phyloP scores from a whole-genome alignment of 257 asterid species.

The Craterostigma plantagineum region DNA sequence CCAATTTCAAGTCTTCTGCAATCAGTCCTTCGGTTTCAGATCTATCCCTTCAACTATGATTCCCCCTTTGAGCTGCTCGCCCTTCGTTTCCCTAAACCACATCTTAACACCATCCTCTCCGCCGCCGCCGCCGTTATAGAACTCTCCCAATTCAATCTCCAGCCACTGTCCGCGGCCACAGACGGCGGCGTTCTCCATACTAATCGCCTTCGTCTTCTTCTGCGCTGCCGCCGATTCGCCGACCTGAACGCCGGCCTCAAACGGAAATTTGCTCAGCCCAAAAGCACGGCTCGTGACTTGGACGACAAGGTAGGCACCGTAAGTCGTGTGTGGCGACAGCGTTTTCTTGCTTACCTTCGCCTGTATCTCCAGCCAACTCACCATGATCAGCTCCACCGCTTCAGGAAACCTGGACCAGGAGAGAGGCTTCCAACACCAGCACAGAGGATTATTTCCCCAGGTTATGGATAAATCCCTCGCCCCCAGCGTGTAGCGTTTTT shows the following conservation, averaged over 20 bases:
- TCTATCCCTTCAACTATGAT: conserved; percentile 54
- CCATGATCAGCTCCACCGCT: conserved; percentile 19
- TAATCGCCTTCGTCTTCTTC: conserved; percentile 12
- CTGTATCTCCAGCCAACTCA: conserved; percentile 31
- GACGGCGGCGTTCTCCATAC: background rate
- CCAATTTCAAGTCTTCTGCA: too few species aligned
- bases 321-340: conserved; percentile 38
- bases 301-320: conserved; percentile 41
- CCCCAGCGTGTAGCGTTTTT: conserved; percentile 49
- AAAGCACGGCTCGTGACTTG: conserved; percentile 40
- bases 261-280: conserved; percentile 28
- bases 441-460: conserved; percentile 34
- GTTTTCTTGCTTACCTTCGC: conserved; percentile 25
- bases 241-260: conserved; percentile 25
- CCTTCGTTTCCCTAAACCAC: conserved; percentile 34
- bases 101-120: conserved; percentile 47
- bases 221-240: conserved; percentile 7
- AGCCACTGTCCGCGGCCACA: conserved; percentile 39
- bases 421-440: conserved; percentile 65
- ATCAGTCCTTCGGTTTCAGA: conserved; percentile 28
- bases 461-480: conserved; percentile 47
- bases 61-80: conserved; percentile 50
- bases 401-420: conserved; percentile 15
- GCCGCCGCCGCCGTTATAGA: conserved; percentile 14
- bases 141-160: conserved; percentile 52